These are phyloP conservation scores for Mikania micrantha DNA, from an alignment of 129 eudicot genomes.

Conservation along the genomic window DNA sequence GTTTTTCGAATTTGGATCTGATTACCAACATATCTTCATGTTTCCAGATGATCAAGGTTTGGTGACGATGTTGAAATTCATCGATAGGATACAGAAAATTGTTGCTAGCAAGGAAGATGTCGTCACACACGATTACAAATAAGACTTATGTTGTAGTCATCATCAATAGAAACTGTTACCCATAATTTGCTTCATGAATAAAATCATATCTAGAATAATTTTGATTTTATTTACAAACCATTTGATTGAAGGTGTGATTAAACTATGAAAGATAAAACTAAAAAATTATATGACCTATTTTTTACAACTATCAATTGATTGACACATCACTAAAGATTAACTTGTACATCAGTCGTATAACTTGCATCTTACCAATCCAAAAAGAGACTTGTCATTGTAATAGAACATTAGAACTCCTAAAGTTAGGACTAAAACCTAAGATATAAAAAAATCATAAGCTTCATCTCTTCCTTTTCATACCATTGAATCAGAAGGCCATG, in stretches of 20 bases:
- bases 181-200: neutral
- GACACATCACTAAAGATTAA: too few species aligned
- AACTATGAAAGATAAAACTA: neutral
- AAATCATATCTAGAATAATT: neutral
- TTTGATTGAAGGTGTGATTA: neutral
- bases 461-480: too few species aligned
- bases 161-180: neutral
- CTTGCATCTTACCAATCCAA: too few species aligned
- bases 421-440: too few species aligned
- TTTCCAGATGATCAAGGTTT: slow-evolving; percentile 52
- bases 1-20: neutral
- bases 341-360: too few species aligned
- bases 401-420: too few species aligned
- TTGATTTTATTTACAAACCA: neutral
- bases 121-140: neutral
- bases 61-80: slow-evolving; percentile 39
- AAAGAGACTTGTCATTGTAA: too few species aligned
- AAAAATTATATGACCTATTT: too few species aligned
- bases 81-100: slow-evolving; percentile 48
- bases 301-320: too few species aligned
- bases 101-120: slow-evolving; percentile 31
- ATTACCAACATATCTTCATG: neutral
- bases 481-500: too few species aligned
- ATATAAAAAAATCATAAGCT: too few species aligned
- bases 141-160: neutral